Base-by-base conservation (phyloP, 371 early-diverging fungal species). In the Mortierella sp. region DNA sequence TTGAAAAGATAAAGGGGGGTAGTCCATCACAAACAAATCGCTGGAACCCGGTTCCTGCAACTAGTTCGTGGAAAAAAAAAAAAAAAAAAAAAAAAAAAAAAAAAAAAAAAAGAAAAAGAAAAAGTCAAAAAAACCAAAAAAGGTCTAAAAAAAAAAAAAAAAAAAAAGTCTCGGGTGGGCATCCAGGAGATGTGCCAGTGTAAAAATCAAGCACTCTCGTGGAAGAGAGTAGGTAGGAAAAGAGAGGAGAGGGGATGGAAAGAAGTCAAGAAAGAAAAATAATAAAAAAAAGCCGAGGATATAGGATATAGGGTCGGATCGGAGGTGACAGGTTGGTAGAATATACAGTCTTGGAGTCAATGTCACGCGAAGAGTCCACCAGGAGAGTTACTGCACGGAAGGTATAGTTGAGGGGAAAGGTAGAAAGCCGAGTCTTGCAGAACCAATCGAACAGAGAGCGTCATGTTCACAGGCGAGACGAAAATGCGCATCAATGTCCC, bases 51-150 rank as follows among this genome's bases (percentile, higher is more conserved):
- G n/a, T n/a, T n/a, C n/a, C n/a, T 56, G 9, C 29, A 28, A 44
- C 45, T 37, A 19, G 59, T 59, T 59, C 30, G 55, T 52, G 57
- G 25, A 60, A 57, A 74, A 65, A 74, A 53, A 62, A 44, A 62
- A 58, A 64, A 57, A 57, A 62, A 63, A 63, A 52, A 18, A 1
- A 37, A 68, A 64, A 62, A 16, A 50, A 25, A 74, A 74, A 61
- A 9, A 51, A 51, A 18, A 16, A 5, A 4, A 9, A 16, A 51
- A 6, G 19, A 57, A 44, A 37, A 19, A 46, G 51, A 61, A 66
- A 58, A 28, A 45, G 28, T 28, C 25, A 21, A n/a, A 37, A 46
- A 47, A 60, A 60, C 29, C 47, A 64, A 66, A 65, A 66, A 61
- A 62, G 52, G 45, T 30, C 53, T 30, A 57, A 57, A 47, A 58